Evolutionary conservation across 2,329 filamentous ascomycete species (phyloP), one percentile per base, ranked within the genome.

Genomic region (Byssothecium circinans): DNA sequence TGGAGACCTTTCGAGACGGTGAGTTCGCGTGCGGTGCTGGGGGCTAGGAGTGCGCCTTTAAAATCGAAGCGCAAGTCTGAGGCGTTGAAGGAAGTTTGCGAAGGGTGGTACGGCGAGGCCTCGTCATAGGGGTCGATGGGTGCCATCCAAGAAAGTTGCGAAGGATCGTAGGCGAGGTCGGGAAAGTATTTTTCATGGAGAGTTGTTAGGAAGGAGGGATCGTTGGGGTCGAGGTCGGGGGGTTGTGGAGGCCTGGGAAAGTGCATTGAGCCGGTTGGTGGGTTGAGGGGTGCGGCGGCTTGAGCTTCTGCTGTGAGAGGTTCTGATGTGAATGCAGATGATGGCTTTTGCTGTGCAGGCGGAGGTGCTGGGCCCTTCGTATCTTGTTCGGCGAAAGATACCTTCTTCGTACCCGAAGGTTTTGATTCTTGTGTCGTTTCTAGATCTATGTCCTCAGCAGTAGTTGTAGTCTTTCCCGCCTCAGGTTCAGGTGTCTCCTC

Each of bases 141-240:
- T 41, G 86, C 84, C 82, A 97, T 94, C 92, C 92, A 99, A 17
- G 89, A 88, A 3, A 96, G 82, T 43, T 89, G 87, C 49, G 86
- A 85, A 0, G 91, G 91, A 70, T 96, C 89, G 45, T 91, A 84
- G 2, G 91, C 84, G 1, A 96, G 85, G 53, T 85, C 83, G 11
- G 94, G 91, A 72, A 96, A 99, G 80, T 96, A 99, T 71, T 96
- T 96, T 18, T 84, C 75, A 77, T 96, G 91, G 5, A 99, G 83
- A 47, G 89, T 86, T 38, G 82, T 74, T 48, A 97, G 84, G 74
- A 97, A 97, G 64, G 89, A 79, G 0, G 89, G 86, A 49, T 91
- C 89, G 30, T 83, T 78, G 0, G 91, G 91, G 68, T 97, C 89
- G 54, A 97, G 86, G 49, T 90, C 86, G 10, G 88, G 87, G 2